phyloP scores from a whole-genome alignment of 2,329 filamentous ascomycete species.

The Neobulgaria alba region DNA sequence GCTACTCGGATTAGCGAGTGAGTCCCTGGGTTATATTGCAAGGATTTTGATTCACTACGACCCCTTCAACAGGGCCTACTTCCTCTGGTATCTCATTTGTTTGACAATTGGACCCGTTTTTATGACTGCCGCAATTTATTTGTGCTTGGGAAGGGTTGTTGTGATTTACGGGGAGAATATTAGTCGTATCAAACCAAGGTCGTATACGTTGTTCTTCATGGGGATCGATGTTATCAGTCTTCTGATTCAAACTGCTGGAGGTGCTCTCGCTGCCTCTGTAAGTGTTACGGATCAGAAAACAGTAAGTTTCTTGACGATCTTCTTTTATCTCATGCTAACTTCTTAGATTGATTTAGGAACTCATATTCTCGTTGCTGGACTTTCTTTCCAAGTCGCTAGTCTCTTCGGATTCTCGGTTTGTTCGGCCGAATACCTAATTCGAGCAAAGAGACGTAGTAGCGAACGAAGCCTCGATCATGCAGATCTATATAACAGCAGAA shows the following conservation, averaged over 20 bases:
- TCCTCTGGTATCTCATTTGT: conserved; percentile 43
- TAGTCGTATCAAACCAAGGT: conserved; percentile 35
- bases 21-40: conserved; percentile 49
- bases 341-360: conserved; percentile 10
- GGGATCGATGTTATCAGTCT: conserved; percentile 49
- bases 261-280: conserved; percentile 45
- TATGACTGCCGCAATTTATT: conserved; percentile 53
- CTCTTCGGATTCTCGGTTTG: conserved; percentile 23
- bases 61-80: conserved; percentile 12
- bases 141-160: conserved; percentile 46
- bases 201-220: conserved; percentile 37
- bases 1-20: conserved; percentile 41
- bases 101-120: conserved; percentile 36
- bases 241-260: conserved; percentile 48
- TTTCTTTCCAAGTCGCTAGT: conserved; percentile 30
- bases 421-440: conserved; percentile 7
- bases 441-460: conserved; percentile 2
- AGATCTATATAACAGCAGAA: conserved; percentile 6
- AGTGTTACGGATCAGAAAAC: too few relatives aligned
- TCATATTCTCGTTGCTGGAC: conserved; percentile 32
- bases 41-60: conserved; percentile 22
- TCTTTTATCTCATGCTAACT: too few relatives aligned
- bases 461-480: conserved; percentile 3
- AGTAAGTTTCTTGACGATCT: too few relatives aligned
- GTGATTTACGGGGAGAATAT: conserved; percentile 32